Percentiles rank a stretch among this genome's conserved stretches.
These are phyloP conservation scores for Pseudohyphozyma bogoriensis DNA, from an alignment of 768 basidiomycete genomes.

Conservation along the genomic window DNA sequence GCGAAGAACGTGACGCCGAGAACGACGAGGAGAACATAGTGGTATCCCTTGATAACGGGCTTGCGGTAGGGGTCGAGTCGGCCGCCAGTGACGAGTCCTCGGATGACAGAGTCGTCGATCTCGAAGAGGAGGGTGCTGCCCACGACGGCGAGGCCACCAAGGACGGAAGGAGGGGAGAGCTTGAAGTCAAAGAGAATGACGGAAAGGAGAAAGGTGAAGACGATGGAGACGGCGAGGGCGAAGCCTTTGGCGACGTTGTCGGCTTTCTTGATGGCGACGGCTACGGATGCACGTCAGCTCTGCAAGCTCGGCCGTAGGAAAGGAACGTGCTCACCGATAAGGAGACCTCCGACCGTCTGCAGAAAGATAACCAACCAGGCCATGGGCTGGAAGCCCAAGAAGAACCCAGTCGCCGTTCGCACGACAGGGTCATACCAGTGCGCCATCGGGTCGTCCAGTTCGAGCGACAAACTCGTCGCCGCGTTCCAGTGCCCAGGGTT, in stretches of 20 bases:
- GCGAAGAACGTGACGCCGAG: not conserved
- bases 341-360: constrained; percentile 25
- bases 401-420: constrained; percentile 16
- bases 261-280: constrained; percentile 24
- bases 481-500: constrained; percentile 20
- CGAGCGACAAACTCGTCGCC: constrained; percentile 18
- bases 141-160: constrained; percentile 21
- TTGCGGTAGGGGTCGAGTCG: not conserved
- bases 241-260: constrained; percentile 28
- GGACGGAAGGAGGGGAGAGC: constrained; percentile 6
- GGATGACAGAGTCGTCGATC: not conserved
- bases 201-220: constrained; percentile 27
- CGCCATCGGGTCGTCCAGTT: constrained; percentile 23
- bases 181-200: constrained; percentile 25
- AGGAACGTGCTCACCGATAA: constrained; percentile 20
- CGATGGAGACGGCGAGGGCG: constrained; percentile 24
- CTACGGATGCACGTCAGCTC: not conserved
- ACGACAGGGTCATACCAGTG: constrained; percentile 28
- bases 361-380: constrained; percentile 20
- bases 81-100: not conserved
- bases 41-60: constrained; percentile 10
- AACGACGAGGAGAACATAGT: constrained; percentile 14
- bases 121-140: constrained; percentile 11
- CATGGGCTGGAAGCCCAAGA: constrained; percentile 23
- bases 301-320: not conserved